phyloP scores from a whole-genome alignment of 768 basidiomycete genomes.

The Termitomyces sp. region DNA sequence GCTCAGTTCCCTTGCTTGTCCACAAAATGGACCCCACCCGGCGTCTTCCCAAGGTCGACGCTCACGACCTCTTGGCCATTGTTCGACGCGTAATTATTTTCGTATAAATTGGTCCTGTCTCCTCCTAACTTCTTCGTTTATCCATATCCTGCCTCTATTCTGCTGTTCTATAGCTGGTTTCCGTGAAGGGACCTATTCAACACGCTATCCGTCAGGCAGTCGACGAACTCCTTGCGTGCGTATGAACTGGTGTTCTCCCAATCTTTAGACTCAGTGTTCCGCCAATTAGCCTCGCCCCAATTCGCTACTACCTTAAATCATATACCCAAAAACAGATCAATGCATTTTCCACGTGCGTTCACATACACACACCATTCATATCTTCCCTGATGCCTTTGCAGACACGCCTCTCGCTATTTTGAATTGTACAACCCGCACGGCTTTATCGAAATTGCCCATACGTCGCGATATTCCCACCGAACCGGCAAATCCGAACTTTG shows the following conservation, averaged over 20 bases:
- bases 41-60: slow-evolving; percentile 69
- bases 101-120: slow-evolving; percentile 18
- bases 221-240: slow-evolving; percentile 69
- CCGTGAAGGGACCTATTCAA: slow-evolving; percentile 46
- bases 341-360: slow-evolving; percentile 85
- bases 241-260: slow-evolving; percentile 15
- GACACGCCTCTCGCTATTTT: slow-evolving; percentile 85
- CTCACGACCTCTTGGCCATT: slow-evolving; percentile 60
- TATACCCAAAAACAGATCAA: slow-evolving; percentile 84
- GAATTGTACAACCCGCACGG: slow-evolving; percentile 82
- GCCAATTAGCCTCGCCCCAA: slow-evolving; percentile 53
- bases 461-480: slow-evolving; percentile 78
- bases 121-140: slow-evolving; percentile 15
- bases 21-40: slow-evolving; percentile 86
- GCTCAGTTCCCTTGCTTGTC: slow-evolving; percentile 71
- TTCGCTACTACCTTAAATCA: slow-evolving; percentile 70
- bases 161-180: slow-evolving; percentile 44
- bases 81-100: slow-evolving; percentile 65
- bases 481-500: slow-evolving; percentile 89
- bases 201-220: slow-evolving; percentile 66
- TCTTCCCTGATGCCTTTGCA: slow-evolving; percentile 26
- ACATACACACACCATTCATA: slow-evolving; percentile 16
- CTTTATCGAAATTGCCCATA: slow-evolving; percentile 84
- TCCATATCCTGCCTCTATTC: slow-evolving; percentile 12
- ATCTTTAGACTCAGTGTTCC: slow-evolving; percentile 15